phyloP scores from a whole-genome alignment of 306 rosid genomes.

The Datisca glomerata region DNA sequence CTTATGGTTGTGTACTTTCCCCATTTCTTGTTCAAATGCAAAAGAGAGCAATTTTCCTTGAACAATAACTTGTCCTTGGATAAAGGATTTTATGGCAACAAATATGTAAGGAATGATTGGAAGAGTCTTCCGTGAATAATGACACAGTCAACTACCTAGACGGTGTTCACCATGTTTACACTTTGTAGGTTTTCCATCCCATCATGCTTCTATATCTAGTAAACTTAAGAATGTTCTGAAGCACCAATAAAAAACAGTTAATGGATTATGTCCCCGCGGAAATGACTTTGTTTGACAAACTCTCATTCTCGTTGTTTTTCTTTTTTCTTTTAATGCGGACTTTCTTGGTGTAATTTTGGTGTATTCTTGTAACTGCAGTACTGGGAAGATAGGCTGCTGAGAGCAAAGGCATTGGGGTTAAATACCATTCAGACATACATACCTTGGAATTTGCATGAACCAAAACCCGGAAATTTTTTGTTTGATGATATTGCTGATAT shows the following conservation, averaged over 20 bases:
- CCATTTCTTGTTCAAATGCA: background rate
- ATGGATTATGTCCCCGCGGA: background rate
- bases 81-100: background rate
- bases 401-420: conserved; percentile 90
- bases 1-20: background rate
- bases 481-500: conserved; percentile 76
- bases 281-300: no score
- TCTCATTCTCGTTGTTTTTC: background rate
- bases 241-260: background rate
- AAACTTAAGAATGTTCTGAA: background rate
- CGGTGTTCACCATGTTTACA: no score
- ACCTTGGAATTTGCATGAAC: conserved; percentile 96
- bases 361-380: conserved; percentile 38
- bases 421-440: conserved; percentile 83
- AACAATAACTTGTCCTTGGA: background rate
- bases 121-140: no score
- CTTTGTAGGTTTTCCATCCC: no score
- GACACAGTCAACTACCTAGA: no score
- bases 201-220: no score
- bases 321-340: conserved; percentile 13
- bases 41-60: background rate
- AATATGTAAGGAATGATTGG: no score
- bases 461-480: conserved; percentile 46
- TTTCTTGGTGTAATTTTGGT: conserved; percentile 8
- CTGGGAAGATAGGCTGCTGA: conserved; percentile 91